These are phyloP conservation scores for Leccinum sublutescens DNA, from an alignment of 768 basidiomycete genomes.

Conservation along the genomic window DNA sequence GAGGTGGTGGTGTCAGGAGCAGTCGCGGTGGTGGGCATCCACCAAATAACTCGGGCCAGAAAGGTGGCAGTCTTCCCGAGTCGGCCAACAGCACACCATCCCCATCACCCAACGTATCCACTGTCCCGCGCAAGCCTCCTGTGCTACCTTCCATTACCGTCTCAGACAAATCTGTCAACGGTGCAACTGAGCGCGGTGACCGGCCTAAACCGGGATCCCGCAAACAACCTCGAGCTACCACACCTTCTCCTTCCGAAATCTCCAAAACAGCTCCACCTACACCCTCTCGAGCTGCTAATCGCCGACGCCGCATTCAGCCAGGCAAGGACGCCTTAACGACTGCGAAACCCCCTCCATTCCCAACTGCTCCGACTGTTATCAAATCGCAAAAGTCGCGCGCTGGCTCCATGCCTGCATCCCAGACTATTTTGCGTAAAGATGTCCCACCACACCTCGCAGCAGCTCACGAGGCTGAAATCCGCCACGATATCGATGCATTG, in stretches of 20 bases:
- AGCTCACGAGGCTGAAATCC: slow-evolving; percentile 44
- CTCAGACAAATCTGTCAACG: slow-evolving; percentile 24
- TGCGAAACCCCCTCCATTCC: slow-evolving; percentile 14
- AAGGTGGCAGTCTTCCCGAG: slow-evolving; percentile 25
- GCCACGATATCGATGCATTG: slow-evolving; percentile 68
- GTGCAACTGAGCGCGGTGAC: slow-evolving; percentile 19
- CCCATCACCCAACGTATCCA: slow-evolving; percentile 15
- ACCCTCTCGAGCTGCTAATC: slow-evolving; percentile 43
- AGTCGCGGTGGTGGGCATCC: slow-evolving; percentile 31
- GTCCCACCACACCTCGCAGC: slow-evolving; percentile 54
- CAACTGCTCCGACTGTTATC: slow-evolving; percentile 25
- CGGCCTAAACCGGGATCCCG: slow-evolving; percentile 25
- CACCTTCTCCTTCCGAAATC: slow-evolving; percentile 24
- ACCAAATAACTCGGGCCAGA: slow-evolving; percentile 19
- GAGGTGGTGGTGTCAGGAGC: slow-evolving; percentile 28
- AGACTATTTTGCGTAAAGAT: slow-evolving; percentile 46
- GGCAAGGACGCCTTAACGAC: slow-evolving; percentile 24
- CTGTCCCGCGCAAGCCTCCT: slow-evolving; percentile 18
- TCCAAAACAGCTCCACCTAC: slow-evolving; percentile 28
- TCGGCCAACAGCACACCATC: slow-evolving; percentile 18
- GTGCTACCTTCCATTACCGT: slow-evolving; percentile 10
- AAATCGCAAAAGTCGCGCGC: slow-evolving; percentile 36
- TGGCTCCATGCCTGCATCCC: slow-evolving; percentile 21
- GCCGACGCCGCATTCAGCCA: slow-evolving; percentile 49
- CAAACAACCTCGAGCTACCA: slow-evolving; percentile 18